Base-by-base conservation (phyloP, 495 filamentous ascomycete genomes). In the Astrocystis sublimbata region DNA sequence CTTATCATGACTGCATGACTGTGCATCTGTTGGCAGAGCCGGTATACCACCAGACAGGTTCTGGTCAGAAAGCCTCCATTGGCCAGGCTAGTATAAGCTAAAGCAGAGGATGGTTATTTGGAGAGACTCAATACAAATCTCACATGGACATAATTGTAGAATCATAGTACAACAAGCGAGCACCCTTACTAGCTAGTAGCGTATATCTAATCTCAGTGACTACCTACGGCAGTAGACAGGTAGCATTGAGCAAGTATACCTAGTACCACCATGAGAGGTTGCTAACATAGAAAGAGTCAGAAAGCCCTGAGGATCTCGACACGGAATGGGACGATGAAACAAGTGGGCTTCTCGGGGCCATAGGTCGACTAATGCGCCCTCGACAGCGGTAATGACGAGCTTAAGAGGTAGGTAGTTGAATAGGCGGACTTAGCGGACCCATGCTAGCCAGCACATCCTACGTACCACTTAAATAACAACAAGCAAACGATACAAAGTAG, bases 331-430 rank as follows among this genome's bases (percentile, higher is more conserved):
- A 61, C 45, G 59, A 62, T 62, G 60, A 62, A 45, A 62, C 60
- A 56, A 33, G 60, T 47, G 60, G 50, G 60, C 56, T 43, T 62
- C 41, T 47, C 41, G 45, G 60, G 50, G 60, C 47, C 38, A 47
- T 17, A 54, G 40, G 19, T 49, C 41, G 42, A 62, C 50, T 45
- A 56, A 56, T 56, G 60, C 42, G 60, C 13, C 42, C 42, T 62
- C 51, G 50, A 62, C 60, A 40, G 59, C 49, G 46, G 49, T 35
- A 62, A 62, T 62, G 60, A 62, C 60, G 60, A 62, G 60, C 59
- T 28, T 61, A 42, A 62, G 15, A 49, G n/a, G n/a, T n/a, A n/a
- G n/a, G n/a, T n/a, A 38, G 50, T 26, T 46, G 36, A 23, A 33
- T 36, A 28, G 30, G 53, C 49, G 52, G 53, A 52, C 55, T 55